Percentiles rank a stretch among this genome's conserved stretches.
These are phyloP conservation scores for Xylaria longipes DNA, from an alignment of 495 filamentous ascomycete species.

Conservation along the genomic window DNA sequence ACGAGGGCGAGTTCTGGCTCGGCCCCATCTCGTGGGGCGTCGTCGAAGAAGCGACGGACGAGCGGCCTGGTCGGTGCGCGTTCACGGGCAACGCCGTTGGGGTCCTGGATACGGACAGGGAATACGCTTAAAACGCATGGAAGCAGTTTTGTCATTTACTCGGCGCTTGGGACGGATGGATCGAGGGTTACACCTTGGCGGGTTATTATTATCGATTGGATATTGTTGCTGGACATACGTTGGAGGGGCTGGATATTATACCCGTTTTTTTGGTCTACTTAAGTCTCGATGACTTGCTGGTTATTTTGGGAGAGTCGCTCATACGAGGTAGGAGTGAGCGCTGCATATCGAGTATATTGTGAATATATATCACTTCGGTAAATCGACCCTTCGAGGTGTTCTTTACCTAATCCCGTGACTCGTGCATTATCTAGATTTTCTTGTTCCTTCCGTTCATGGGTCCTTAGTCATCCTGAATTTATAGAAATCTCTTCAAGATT, in stretches of 20 bases:
- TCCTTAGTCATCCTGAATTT: too few species aligned
- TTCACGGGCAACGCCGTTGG: slow-evolving; percentile 41
- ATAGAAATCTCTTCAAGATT: background rate
- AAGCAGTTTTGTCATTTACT: background rate
- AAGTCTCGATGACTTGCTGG: slow-evolving; percentile 9
- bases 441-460: background rate
- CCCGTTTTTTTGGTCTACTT: background rate
- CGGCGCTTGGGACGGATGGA: slow-evolving; percentile 11
- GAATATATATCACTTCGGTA: background rate
- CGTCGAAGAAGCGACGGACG: slow-evolving; percentile 41
- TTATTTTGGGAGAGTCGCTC: background rate
- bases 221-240: slow-evolving; percentile 12
- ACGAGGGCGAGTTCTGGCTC: slow-evolving; percentile 37
- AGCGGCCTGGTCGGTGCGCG: slow-evolving; percentile 45
- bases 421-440: background rate
- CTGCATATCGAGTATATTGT: slow-evolving; percentile 11
- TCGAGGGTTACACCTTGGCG: background rate
- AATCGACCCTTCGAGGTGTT: background rate
- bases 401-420: background rate
- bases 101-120: slow-evolving; percentile 42
- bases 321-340: background rate
- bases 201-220: background rate
- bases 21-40: slow-evolving; percentile 49
- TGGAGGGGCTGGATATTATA: slow-evolving; percentile 15
- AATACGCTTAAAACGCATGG: slow-evolving; percentile 43